phyloP scores from a whole-genome alignment of 2,329 filamentous ascomycete genomes.

The Fusarium nematophilum region DNA sequence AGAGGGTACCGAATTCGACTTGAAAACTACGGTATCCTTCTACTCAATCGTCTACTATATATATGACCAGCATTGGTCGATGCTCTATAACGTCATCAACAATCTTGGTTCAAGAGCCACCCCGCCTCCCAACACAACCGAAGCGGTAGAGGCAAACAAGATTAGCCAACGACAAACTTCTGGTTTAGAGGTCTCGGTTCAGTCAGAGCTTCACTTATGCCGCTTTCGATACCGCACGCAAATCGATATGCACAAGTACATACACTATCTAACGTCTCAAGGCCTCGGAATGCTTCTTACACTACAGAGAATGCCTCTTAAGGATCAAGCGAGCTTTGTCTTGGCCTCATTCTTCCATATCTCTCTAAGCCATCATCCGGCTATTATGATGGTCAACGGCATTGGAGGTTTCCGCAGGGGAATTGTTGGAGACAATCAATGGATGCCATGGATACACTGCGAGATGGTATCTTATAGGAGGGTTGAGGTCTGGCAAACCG shows the following conservation, averaged over 20 bases:
- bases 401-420: not conserved
- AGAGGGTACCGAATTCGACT: too few species aligned
- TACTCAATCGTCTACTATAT: conserved; percentile 2
- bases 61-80: not conserved
- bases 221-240: not conserved
- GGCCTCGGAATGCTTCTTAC: not conserved
- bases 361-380: not conserved
- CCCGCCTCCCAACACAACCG: not conserved
- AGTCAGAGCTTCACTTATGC: not conserved
- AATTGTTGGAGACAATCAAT: not conserved
- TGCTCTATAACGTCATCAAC: not conserved
- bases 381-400: not conserved
- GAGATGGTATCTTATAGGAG: not conserved
- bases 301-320: not conserved
- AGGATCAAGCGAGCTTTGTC: not conserved
- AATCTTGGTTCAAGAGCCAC: not conserved
- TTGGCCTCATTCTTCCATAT: not conserved
- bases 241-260: not conserved
- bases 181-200: too few species aligned
- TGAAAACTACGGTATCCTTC: not conserved
- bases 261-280: conserved; percentile 1
- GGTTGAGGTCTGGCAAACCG: not conserved
- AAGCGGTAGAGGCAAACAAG: not conserved
- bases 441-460: not conserved
- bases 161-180: not conserved